A percentile compares a stretch with the other conserved stretches of the same genome.
phyloP scores from a whole-genome alignment of 106 monocot genomes.

The Amphibolis antarctica region DNA sequence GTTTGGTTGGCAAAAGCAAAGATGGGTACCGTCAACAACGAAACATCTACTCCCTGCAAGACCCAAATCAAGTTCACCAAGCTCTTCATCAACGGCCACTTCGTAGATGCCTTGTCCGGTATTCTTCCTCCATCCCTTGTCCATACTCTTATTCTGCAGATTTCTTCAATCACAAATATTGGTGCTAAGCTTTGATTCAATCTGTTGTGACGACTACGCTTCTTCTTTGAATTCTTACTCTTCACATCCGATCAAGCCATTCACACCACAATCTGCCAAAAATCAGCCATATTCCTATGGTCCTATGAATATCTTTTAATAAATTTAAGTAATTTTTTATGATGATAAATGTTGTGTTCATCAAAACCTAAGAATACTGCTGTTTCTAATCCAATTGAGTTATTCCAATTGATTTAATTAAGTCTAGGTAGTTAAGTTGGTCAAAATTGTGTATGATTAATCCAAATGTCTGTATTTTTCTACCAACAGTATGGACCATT shows the following conservation, averaged over 20 bases:
- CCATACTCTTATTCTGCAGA: not conserved
- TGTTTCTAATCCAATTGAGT: too few species aligned
- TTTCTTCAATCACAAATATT: not conserved
- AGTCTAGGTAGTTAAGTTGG: not conserved
- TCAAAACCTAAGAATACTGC: too few species aligned
- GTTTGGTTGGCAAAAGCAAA: not conserved
- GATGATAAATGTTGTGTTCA: too few species aligned
- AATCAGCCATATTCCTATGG: too few species aligned
- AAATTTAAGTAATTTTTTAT: too few species aligned
- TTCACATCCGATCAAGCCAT: too few species aligned
- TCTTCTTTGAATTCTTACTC: too few species aligned
- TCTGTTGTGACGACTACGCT: too few species aligned
- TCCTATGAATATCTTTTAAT: too few species aligned
- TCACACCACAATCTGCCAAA: too few species aligned
- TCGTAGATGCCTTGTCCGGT: conserved; percentile 31
- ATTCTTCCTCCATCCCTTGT: not conserved
- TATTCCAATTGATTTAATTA: too few species aligned
- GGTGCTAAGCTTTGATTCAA: not conserved
- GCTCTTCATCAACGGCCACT: conserved; percentile 38
- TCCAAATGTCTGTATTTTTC: not conserved
- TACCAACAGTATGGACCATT: not conserved
- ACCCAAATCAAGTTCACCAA: conserved; percentile 37
- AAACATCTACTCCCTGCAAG: not conserved
- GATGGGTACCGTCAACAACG: conserved; percentile 4
- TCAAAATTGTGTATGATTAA: not conserved